Conservation (phyloP, 257 asterid species). For the Scutellaria minor region DNA sequence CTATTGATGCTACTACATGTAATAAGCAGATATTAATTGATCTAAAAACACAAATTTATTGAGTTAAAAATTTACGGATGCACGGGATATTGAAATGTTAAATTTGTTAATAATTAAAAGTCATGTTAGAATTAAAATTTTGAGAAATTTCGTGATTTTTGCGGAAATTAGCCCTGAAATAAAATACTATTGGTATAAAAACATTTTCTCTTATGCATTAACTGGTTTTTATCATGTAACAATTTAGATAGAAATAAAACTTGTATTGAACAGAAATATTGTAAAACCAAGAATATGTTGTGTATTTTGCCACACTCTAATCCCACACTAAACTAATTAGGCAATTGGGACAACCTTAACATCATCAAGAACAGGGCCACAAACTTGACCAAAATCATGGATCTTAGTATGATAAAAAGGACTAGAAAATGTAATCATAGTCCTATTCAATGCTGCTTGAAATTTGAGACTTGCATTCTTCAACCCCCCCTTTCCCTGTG, state of each 20-base stretch:
- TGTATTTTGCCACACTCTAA: too few relatives aligned
- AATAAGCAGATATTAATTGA: too few relatives aligned
- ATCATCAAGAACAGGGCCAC: conserved; percentile 83
- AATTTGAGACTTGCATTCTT: conserved; percentile 54
- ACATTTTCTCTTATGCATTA: too few relatives aligned
- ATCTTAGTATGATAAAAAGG: conserved; percentile 65
- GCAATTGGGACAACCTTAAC: conserved; percentile 57
- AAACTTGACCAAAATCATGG: conserved; percentile 58
- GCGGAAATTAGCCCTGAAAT: too few relatives aligned
- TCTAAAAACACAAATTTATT: too few relatives aligned
- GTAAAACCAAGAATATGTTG: conserved; percentile 9
- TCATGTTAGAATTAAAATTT: too few relatives aligned
- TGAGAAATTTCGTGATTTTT: too few relatives aligned
- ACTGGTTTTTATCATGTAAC: neutral
- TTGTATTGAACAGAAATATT: neutral
- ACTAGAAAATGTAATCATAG: conserved; percentile 61
- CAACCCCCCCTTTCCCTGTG: conserved; percentile 63
- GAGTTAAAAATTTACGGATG: too few relatives aligned
- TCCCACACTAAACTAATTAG: conserved; percentile 23
- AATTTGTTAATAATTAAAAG: too few relatives aligned
- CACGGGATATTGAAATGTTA: too few relatives aligned
- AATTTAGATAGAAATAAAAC: neutral
- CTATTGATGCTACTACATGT: too few relatives aligned
- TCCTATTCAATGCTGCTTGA: conserved; percentile 51
- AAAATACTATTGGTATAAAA: too few relatives aligned